A percentile compares a stretch with the other conserved stretches of the same genome.
Evolutionary conservation across 176 grass and related monocot genomes (phyloP).

Genomic region (Oryza rufipogon): DNA sequence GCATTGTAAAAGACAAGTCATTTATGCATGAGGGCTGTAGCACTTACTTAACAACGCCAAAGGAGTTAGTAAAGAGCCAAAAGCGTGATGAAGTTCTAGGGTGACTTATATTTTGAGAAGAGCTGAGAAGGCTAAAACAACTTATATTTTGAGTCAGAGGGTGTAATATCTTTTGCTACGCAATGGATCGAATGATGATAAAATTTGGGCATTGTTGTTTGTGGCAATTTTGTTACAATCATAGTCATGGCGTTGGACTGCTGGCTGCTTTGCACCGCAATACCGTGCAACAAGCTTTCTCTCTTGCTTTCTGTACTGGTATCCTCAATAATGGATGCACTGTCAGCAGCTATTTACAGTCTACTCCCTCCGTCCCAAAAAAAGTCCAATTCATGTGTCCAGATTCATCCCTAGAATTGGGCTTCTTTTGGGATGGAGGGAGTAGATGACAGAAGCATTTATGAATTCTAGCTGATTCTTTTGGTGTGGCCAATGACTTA

Average conservation of each 20-base stretch:
- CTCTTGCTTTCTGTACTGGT: not conserved
- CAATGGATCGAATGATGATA: not conserved
- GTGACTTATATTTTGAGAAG: not conserved
- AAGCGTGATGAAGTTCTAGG: not conserved
- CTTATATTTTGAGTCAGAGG: not conserved
- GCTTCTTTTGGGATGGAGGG: too few species aligned
- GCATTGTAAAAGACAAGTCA: not conserved
- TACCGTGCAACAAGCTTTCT: not conserved
- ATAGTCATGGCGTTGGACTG: not conserved
- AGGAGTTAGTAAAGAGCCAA: not conserved
- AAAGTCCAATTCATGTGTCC: too few species aligned
- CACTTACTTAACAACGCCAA: not conserved
- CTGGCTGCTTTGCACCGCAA: not conserved
- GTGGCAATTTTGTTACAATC: not conserved
- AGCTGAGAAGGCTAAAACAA: not conserved
- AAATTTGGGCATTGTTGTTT: not conserved
- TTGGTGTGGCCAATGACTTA: not conserved
- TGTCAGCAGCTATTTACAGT: not conserved
- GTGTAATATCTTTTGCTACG: not conserved
- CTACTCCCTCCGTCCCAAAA: too few species aligned
- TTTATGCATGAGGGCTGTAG: not conserved
- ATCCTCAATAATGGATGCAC: conserved; percentile 1
- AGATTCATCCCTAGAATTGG: too few species aligned
- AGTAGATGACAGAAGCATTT: not conserved
- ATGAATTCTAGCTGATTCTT: conserved; percentile 1